Evolutionary conservation across 1,284 basidiomycete species (phyloP), one percentile per base, ranked within the genome.

Genomic region (Agroathelia rolfsii): DNA sequence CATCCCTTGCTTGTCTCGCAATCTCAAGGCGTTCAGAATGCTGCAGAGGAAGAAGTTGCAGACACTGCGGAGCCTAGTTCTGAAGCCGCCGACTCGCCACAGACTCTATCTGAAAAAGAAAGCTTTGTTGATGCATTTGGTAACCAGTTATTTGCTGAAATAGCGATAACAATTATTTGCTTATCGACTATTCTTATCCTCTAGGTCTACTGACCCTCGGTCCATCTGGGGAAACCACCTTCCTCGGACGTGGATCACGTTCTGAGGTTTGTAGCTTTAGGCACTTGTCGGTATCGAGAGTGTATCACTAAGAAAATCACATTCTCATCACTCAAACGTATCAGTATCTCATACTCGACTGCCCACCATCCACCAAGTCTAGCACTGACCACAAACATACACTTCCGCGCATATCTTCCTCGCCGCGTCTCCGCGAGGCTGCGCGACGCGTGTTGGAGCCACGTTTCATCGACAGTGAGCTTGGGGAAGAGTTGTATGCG

Each of bases 201-300:
- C 5, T 27, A 76, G 76, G 76, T 10, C 77, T 77, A 11, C 52
- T 81, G 23, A 69, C 67, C 5, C 59, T 79, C 8, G 70, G 69
- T 8, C 46, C 61, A 17, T 52, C 66, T 25, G 74, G 72, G 0
- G 71, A 72, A 45, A 59, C 67, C 2, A 61, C 51, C 25, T 79
- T 75, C 47, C 62, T 73, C 39, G 75, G 77, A 11, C 63, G 68
- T 36, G 78, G 75, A 2, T 72, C 77, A 2, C 64, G 75, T 14
- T 64, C 72, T 21, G 77, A 81, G 61, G 76, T 76, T 43, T 34
- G 59, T 45, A 3, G 15, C 38, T 15, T 10, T 20, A 28, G 7
- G n/a, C n/a, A 28, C 18, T 6, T 21, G 1, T 16, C 19, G 16
- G 7, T 15, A 9, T 22, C 23, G 9, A 32, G 35, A 16, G 20